Evolutionary conservation across 345 rosid species (phyloP).

Genomic region (Eucalyptus cloeziana): DNA sequence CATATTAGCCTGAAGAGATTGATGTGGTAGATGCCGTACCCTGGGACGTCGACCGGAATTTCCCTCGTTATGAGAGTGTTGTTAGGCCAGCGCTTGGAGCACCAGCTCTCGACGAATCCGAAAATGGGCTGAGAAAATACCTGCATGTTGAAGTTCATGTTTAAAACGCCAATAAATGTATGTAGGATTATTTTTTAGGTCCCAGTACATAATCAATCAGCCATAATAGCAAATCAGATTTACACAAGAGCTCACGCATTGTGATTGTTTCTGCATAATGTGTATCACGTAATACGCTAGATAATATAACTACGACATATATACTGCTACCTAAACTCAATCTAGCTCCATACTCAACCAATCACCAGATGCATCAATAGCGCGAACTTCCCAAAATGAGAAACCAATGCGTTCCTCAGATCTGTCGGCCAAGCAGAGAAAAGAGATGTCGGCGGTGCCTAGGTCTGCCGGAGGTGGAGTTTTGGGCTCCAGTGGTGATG

Average conservation of each 20-base stretch:
- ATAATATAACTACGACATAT: not conserved
- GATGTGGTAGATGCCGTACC: conserved; percentile 22
- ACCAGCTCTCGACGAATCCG: conserved; percentile 39
- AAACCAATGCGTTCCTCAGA: not conserved
- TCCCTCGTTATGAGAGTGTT: conserved; percentile 48
- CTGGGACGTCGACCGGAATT: conserved; percentile 21
- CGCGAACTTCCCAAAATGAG: not conserved
- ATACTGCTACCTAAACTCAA: not conserved
- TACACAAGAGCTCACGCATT: not conserved
- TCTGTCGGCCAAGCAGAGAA: not conserved
- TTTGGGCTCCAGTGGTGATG: not conserved
- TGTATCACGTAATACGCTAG: not conserved
- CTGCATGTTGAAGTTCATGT: conserved; percentile 7
- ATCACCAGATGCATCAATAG: not conserved
- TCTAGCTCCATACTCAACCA: not conserved
- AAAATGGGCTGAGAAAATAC: conserved; percentile 70
- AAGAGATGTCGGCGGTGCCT: not conserved
- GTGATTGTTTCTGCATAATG: not conserved
- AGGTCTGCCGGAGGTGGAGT: not conserved
- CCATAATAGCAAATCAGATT: not conserved
- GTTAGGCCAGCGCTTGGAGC: conserved; percentile 44
- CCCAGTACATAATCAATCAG: not conserved
- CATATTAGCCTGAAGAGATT: conserved; percentile 60
- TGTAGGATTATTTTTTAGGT: not conserved
- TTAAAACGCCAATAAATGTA: not conserved